Percentiles rank a stretch among this genome's conserved stretches.
Conservation (phyloP, 208 protist genomes). For the Strigomonas culicis region DNA sequence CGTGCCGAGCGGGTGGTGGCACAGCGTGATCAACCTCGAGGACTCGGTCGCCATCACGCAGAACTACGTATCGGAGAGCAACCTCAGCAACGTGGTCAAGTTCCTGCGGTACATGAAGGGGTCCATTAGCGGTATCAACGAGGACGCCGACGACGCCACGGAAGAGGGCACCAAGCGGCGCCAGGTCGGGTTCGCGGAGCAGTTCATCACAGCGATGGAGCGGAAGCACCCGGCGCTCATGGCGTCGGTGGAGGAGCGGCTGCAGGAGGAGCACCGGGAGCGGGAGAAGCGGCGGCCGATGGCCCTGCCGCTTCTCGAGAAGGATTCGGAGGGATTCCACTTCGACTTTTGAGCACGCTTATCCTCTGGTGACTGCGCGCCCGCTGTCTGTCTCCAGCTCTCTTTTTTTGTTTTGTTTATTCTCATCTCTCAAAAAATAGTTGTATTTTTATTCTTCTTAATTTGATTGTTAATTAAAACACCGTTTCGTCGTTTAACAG, state of each 20-base stretch:
- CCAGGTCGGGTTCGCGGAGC: conserved; percentile 45
- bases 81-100: conserved; percentile 73
- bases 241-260: conserved; percentile 41
- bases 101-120: conserved; percentile 79
- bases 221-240: conserved; percentile 51
- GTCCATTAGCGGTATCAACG: conserved; percentile 84
- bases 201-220: conserved; percentile 66
- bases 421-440: not conserved
- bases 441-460: not conserved
- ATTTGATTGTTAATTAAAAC: not conserved
- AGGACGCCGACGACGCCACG: conserved; percentile 60
- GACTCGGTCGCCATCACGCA: conserved; percentile 87
- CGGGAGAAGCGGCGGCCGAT: conserved; percentile 38
- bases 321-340: conserved; percentile 54
- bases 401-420: not conserved
- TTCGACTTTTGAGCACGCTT: conserved; percentile 59
- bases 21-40: conserved; percentile 88
- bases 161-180: conserved; percentile 39
- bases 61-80: conserved; percentile 84
- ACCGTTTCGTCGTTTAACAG: not conserved
- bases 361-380: not conserved
- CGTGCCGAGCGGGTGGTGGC: conserved; percentile 90
- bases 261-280: conserved; percentile 45
- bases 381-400: not conserved
- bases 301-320: conserved; percentile 48